Percentiles rank a stretch among this genome's conserved stretches.
Evolutionary conservation across 2,329 filamentous ascomycete species (phyloP).

Genomic region (Huntiella moniliformis): DNA sequence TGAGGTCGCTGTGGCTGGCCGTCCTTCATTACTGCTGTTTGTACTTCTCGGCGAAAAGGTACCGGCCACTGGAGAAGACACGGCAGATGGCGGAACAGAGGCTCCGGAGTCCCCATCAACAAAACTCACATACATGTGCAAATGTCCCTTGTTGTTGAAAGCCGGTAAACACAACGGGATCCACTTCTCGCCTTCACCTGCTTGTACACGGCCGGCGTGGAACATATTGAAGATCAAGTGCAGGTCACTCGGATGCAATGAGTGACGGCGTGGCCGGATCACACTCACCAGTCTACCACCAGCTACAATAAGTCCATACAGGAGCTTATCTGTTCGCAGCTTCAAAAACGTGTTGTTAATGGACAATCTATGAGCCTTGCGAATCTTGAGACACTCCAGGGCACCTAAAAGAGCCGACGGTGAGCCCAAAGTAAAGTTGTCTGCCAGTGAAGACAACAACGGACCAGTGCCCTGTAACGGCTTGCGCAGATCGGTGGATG

Average conservation of each 20-base stretch:
- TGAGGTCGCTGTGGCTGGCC: constrained; percentile 27
- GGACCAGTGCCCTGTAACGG: constrained; percentile 83
- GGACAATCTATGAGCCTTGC: constrained; percentile 65
- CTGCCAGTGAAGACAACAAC: constrained; percentile 75
- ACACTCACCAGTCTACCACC: constrained; percentile 88
- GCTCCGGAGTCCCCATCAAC: constrained; percentile 38
- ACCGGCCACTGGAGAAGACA: background rate
- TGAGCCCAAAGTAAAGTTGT: constrained; percentile 86
- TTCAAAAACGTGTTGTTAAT: constrained; percentile 83
- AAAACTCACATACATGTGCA: constrained; percentile 99
- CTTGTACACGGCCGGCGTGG: constrained; percentile 78
- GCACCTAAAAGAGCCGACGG: constrained; percentile 75
- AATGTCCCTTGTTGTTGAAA: constrained; percentile 89
- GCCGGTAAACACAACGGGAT: constrained; percentile 88
- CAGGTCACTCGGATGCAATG: constrained; percentile 82
- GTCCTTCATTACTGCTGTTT: background rate
- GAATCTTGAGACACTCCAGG: constrained; percentile 78
- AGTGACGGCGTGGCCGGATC: constrained; percentile 83
- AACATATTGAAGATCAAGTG: constrained; percentile 99
- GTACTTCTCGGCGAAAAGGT: background rate
- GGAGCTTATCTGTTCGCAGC: constrained; percentile 53
- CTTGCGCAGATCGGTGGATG: constrained; percentile 81
- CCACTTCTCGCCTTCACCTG: constrained; percentile 87
- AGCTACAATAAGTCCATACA: constrained; percentile 87
- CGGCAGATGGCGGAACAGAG: constrained; percentile 1